phyloP scores from a whole-genome alignment of 2,329 filamentous ascomycete genomes.

The Nothopassalora personata region DNA sequence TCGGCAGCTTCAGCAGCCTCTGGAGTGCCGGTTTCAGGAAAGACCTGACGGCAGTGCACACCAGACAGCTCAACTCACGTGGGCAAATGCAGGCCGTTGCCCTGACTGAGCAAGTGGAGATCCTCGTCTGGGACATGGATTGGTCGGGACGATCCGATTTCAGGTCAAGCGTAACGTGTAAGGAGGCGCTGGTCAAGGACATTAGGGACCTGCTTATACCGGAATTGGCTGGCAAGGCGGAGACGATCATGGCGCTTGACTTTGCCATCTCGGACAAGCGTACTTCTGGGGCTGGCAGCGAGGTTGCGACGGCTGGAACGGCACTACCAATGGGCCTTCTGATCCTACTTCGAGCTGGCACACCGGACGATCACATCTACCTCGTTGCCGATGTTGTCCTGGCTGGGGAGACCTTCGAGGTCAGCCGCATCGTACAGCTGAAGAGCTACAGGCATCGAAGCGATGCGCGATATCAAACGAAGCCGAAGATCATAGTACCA shows the following conservation, averaged over 20 bases:
- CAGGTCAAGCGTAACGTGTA: conserved; percentile 65
- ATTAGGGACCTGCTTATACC: conserved; percentile 52
- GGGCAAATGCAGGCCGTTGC: conserved; percentile 83
- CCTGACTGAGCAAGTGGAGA: conserved; percentile 67
- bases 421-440: conserved; percentile 49
- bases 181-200: conserved; percentile 57
- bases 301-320: conserved; percentile 20
- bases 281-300: conserved; percentile 18
- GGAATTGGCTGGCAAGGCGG: conserved; percentile 36
- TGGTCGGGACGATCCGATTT: conserved; percentile 78
- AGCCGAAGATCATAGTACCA: conserved; percentile 69
- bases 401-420: conserved; percentile 45
- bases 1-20: conserved; percentile 74
- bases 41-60: conserved; percentile 73
- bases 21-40: conserved; percentile 65
- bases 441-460: conserved; percentile 45
- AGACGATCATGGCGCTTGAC: conserved; percentile 56
- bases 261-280: conserved; percentile 58
- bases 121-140: conserved; percentile 85
- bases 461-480: conserved; percentile 12
- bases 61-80: conserved; percentile 64
- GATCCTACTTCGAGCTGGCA: conserved; percentile 26
- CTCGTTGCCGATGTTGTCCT: conserved; percentile 68
- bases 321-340: conserved; percentile 26
- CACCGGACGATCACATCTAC: conserved; percentile 52